Conservation (phyloP, 2,329 filamentous ascomycete genomes). For the Tolypocladium ophioglossoides region DNA sequence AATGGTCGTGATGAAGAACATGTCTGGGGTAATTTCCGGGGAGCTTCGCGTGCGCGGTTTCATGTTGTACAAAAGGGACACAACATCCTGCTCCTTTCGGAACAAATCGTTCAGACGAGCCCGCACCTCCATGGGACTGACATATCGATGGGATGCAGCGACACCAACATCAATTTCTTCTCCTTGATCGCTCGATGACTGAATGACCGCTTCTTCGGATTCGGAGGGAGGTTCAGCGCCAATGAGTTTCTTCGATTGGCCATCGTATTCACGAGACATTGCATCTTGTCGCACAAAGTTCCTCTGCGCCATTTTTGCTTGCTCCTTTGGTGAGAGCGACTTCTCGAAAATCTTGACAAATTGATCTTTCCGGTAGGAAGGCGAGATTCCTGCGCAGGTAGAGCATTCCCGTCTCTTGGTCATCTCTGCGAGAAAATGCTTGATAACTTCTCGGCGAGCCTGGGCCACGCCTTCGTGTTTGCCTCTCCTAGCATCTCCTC, state of each 20-base stretch:
- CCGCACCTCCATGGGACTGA: conserved; percentile 75
- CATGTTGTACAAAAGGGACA: conserved; percentile 80
- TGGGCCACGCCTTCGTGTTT: conserved; percentile 81
- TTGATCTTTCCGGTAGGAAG: conserved; percentile 76
- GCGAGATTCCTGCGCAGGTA: conserved; percentile 59
- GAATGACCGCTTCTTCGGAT: conserved; percentile 36
- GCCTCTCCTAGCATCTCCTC: conserved; percentile 42
- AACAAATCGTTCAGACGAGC: conserved; percentile 72
- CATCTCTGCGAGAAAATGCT: conserved; percentile 72
- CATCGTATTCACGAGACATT: conserved; percentile 35
- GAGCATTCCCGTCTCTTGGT: conserved; percentile 59
- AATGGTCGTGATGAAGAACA: conserved; percentile 86
- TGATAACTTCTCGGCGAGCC: conserved; percentile 64
- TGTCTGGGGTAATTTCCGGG: conserved; percentile 60
- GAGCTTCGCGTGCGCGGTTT: conserved; percentile 49
- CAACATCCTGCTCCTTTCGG: conserved; percentile 72
- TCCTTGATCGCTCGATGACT: conserved; percentile 22
- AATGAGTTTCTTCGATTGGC: conserved; percentile 18
- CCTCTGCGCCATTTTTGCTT: conserved; percentile 62
- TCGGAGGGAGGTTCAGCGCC: too few relatives aligned
- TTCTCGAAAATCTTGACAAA: conserved; percentile 93
- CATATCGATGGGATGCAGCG: conserved; percentile 51
- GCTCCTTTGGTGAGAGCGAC: conserved; percentile 61
- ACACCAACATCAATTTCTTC: conserved; percentile 17
- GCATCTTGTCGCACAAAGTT: conserved; percentile 60